Evolutionary conservation across 192 early-diverging fungal species (phyloP).

Genomic region (Coemansia sp.): DNA sequence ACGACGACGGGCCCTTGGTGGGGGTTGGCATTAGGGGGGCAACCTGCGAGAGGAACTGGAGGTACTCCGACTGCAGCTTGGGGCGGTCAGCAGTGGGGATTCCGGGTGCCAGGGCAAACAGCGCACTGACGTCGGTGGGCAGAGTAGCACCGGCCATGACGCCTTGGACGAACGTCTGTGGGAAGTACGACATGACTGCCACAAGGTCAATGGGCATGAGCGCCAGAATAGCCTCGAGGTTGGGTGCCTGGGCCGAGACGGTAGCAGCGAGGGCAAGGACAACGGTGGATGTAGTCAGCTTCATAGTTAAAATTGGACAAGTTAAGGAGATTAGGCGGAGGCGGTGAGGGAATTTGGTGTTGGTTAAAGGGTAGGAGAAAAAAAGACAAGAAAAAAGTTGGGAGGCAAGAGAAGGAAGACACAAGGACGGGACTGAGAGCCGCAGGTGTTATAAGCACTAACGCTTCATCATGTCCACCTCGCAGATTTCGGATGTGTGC

Average conservation of each 20-base stretch:
- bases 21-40: conserved; percentile 23
- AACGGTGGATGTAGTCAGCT: conserved; percentile 22
- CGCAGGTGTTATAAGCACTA: too few species aligned
- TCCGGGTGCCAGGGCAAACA: conserved; percentile 26
- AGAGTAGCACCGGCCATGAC: conserved; percentile 29
- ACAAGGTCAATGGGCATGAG: conserved; percentile 30
- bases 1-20: neutral
- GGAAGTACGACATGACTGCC: conserved; percentile 33
- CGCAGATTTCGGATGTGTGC: neutral
- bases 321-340: neutral
- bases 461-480: too few species aligned
- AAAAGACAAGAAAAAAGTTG: neutral
- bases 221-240: conserved; percentile 32
- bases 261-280: conserved; percentile 13
- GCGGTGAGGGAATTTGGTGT: neutral
- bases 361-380: neutral
- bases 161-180: conserved; percentile 19
- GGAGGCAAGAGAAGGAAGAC: neutral
- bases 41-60: conserved; percentile 27
- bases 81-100: conserved; percentile 14
- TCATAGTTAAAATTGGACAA: conserved; percentile 21
- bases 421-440: too few species aligned
- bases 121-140: conserved; percentile 27
- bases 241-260: conserved; percentile 7
- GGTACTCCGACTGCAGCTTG: conserved; percentile 37